Evolutionary conservation across 371 early-diverging fungal species (phyloP).

Genomic region (Mortierella sp.): DNA sequence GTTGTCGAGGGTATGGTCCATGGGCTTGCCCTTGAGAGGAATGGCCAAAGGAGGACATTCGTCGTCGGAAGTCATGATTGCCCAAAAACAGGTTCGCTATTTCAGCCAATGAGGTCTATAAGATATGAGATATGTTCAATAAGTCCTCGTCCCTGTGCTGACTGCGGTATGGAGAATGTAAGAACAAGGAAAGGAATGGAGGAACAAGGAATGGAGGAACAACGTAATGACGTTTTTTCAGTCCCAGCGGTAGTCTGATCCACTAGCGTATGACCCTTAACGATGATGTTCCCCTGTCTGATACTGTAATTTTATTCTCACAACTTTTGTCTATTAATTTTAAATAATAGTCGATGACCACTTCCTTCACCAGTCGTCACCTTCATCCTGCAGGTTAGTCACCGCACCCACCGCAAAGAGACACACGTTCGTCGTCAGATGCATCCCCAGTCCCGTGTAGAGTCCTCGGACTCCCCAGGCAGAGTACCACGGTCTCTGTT

Average conservation of each 20-base stretch:
- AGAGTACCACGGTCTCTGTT: slow-evolving; percentile 55
- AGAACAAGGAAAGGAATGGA: neutral
- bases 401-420: slow-evolving; percentile 71
- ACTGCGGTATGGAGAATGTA: too few relatives aligned
- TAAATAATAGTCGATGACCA: neutral
- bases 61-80: slow-evolving; percentile 31
- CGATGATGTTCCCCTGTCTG: too few relatives aligned
- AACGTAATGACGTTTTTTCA: too few relatives aligned
- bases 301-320: too few relatives aligned
- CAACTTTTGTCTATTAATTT: neutral
- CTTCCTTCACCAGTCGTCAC: slow-evolving; percentile 50
- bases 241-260: too few relatives aligned
- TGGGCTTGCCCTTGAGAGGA: neutral
- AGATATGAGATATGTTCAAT: too few relatives aligned
- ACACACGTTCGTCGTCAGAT: slow-evolving; percentile 71
- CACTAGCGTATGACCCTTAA: too few relatives aligned
- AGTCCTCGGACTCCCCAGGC: slow-evolving; percentile 82
- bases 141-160: too few relatives aligned
- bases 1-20: too few relatives aligned
- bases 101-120: neutral
- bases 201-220: neutral
- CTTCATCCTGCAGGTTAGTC: slow-evolving; percentile 70
- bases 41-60: slow-evolving; percentile 36
- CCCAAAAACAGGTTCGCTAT: slow-evolving; percentile 8
- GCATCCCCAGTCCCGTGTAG: slow-evolving; percentile 84